Percentiles rank a stretch among this genome's conserved stretches.
These are phyloP conservation scores for Microbotryum silenes-acaulis DNA, from an alignment of 1,284 basidiomycete species.

Conservation along the genomic window DNA sequence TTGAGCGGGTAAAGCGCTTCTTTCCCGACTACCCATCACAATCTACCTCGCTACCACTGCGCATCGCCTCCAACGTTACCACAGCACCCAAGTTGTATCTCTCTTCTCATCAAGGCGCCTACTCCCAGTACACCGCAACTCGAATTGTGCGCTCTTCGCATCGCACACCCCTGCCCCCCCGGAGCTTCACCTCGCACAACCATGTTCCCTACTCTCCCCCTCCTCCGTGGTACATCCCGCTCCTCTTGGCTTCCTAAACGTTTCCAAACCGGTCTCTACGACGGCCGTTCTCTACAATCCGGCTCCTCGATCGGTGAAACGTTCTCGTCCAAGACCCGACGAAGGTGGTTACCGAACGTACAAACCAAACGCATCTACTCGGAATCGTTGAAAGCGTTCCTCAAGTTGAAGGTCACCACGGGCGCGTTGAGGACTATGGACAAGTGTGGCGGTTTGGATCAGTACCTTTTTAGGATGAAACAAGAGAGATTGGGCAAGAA, in stretches of 20 bases:
- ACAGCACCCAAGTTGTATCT: no score
- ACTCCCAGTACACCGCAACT: no score
- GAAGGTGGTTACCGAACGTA: slow-evolving; percentile 81
- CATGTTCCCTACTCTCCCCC: slow-evolving; percentile 7
- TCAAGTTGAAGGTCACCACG: slow-evolving; percentile 63
- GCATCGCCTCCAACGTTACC: no score
- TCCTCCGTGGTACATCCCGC: slow-evolving; percentile 28
- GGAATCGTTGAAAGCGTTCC: slow-evolving; percentile 51
- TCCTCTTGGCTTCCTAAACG: slow-evolving; percentile 22
- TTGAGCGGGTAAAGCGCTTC: no score
- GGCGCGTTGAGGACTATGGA: slow-evolving; percentile 67
- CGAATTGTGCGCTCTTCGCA: no score
- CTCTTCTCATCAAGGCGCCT: no score
- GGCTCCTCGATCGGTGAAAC: slow-evolving; percentile 81
- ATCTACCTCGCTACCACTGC: no score
- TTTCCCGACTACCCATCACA: no score
- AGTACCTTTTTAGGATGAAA: slow-evolving; percentile 62
- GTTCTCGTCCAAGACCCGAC: slow-evolving; percentile 82
- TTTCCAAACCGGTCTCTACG: slow-evolving; percentile 51
- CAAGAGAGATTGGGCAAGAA: slow-evolving; percentile 60
- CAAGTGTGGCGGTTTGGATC: slow-evolving; percentile 73
- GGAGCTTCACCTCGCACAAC: slow-evolving; percentile 40
- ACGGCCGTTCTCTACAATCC: slow-evolving; percentile 65
- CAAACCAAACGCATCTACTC: slow-evolving; percentile 64
- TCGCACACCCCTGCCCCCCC: no score